A percentile compares a stretch with the other conserved stretches of the same genome.
These are phyloP conservation scores for Thelephora aurantiotincta DNA, from an alignment of 768 basidiomycete species.

Conservation along the genomic window DNA sequence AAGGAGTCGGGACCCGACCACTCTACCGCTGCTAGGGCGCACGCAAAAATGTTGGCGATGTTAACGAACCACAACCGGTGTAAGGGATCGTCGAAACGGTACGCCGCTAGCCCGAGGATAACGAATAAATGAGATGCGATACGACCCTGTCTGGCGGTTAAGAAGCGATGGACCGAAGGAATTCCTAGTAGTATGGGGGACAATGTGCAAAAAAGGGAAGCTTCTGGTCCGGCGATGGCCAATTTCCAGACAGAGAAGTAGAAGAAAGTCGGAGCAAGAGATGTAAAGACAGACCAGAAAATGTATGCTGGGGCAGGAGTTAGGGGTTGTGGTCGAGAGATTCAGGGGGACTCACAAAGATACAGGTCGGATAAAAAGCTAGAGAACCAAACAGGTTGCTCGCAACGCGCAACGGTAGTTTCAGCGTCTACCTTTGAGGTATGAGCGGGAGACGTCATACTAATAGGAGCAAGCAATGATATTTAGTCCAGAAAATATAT, in stretches of 20 bases:
- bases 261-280: slow-evolving; percentile 67
- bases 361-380: slow-evolving; percentile 34
- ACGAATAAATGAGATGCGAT: slow-evolving; percentile 33
- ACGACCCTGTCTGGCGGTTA: slow-evolving; percentile 33
- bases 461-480: too few relatives aligned
- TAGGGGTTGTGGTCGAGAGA: slow-evolving; percentile 1
- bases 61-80: slow-evolving; percentile 44
- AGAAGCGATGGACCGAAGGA: slow-evolving; percentile 28
- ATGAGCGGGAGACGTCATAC: too few relatives aligned
- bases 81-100: slow-evolving; percentile 32
- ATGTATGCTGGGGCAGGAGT: slow-evolving; percentile 38
- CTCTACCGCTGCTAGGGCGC: slow-evolving; percentile 35
- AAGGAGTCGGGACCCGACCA: slow-evolving; percentile 31
- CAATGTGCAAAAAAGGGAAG: slow-evolving; percentile 56
- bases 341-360: slow-evolving; percentile 33
- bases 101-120: slow-evolving; percentile 40
- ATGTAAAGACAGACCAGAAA: slow-evolving; percentile 76
- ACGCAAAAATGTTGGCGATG: slow-evolving; percentile 32
- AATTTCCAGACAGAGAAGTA: slow-evolving; percentile 91
- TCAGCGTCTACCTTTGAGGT: too few relatives aligned
- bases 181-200: slow-evolving; percentile 50
- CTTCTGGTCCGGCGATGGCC: slow-evolving; percentile 70
- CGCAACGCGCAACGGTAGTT: too few relatives aligned
- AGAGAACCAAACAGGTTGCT: background rate
- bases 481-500: slow-evolving; percentile 13